Evolutionary conservation across 2,329 filamentous ascomycete species (phyloP), one percentile per base, ranked within the genome.

Genomic region (Paracamarosporium sp.): DNA sequence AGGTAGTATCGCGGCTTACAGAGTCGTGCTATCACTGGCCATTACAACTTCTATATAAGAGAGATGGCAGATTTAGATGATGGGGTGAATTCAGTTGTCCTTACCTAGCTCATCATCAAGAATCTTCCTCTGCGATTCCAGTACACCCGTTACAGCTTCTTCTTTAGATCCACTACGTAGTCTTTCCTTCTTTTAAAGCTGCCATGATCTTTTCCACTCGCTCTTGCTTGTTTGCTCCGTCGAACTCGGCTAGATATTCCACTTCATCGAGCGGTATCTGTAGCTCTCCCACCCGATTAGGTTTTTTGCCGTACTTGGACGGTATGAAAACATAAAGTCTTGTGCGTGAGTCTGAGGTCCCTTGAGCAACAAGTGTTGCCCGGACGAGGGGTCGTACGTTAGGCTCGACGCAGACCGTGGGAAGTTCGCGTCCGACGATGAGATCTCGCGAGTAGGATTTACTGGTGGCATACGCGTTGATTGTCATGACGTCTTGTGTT

Each of bases 401-500:
- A 15, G 47, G 33, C 22, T 50, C 15, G 15, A n/a, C 8, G 24
- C 47, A 50, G 47, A 40, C 28, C 4, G 4, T 24, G 2, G 22
- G 31, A 7, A 28, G 22, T 13, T 33, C 47, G 25, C 47, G 47
- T 6, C 47, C 47, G n/a, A 50, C 24, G 47, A 50, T 50, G n/a
- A 50, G 22, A 25, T 30, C 33, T 13, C 20, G 17, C 3, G 24
- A 22, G 33, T 27, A 15, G 13, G 11, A 11, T 12, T 28, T 40
- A 8, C 5, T 41, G 24, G 15, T 28, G n/a, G 47, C 15, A 24
- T 50, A 50, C 9, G 33, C 33, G 33, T 50, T 35, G 13, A 50
- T 13, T 20, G 47, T 50, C 13, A 40, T 28, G 24, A 50, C 35
- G 1, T 40, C 35, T 5, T 22, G 2, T 5, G 15, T 4, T 5